Conservation (phyloP, 805 yeast genomes). For the Wickerhamiella australiensis region DNA sequence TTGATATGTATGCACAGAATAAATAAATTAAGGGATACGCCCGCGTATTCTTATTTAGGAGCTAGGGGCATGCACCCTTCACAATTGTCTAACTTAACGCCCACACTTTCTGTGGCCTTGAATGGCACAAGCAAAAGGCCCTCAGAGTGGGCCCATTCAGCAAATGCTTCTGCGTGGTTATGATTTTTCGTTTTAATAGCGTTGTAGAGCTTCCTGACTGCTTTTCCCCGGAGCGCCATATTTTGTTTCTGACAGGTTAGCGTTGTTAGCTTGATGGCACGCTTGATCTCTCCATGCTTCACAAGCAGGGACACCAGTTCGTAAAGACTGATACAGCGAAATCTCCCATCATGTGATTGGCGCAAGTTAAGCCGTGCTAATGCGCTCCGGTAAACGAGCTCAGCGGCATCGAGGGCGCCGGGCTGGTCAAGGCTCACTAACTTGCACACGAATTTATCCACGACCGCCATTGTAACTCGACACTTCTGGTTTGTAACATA, state of each 20-base stretch:
- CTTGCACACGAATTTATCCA: slow-evolving; percentile 22
- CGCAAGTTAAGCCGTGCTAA: slow-evolving; percentile 13
- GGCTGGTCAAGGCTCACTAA: slow-evolving; percentile 14
- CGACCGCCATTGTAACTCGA: slow-evolving; percentile 13
- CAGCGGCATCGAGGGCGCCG: slow-evolving; percentile 18
- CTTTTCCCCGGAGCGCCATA: slow-evolving; percentile 3
- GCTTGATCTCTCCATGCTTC: neutral
- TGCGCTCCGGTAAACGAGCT: slow-evolving; percentile 16
- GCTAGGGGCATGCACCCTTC: too few species aligned
- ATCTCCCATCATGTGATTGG: neutral
- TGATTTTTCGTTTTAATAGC: neutral
- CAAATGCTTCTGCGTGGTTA: neutral
- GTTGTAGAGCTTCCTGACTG: neutral
- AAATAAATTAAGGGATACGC: too few species aligned
- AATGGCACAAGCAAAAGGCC: neutral
- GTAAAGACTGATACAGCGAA: neutral
- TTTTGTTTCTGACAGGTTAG: neutral
- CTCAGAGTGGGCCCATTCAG: neutral
- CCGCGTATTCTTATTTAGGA: too few species aligned
- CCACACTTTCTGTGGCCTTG: neutral
- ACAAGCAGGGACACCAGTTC: slow-evolving; percentile 1
- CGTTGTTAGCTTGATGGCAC: slow-evolving; percentile 1
- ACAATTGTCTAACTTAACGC: too few species aligned
- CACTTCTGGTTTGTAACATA: slow-evolving; percentile 3
- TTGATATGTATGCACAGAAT: too few species aligned